phyloP scores from a whole-genome alignment of 202 grass and related monocot genomes.

The Eragrostis tef region DNA sequence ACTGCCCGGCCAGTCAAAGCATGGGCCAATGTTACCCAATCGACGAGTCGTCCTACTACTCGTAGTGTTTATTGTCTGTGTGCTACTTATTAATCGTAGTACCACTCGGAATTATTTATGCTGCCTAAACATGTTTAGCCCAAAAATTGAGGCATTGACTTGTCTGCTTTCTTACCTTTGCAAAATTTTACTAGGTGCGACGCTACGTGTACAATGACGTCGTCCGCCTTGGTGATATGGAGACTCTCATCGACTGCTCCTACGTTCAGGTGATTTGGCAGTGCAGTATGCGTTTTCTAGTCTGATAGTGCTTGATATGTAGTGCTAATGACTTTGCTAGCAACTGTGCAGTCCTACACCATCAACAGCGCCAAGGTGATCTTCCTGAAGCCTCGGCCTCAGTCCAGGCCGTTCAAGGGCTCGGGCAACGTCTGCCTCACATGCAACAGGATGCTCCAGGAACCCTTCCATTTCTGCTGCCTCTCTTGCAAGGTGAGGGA shows the following conservation, averaged over 20 bases:
- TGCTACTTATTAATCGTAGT: background rate
- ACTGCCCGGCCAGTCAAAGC: slow-evolving; percentile 50
- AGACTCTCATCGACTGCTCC: slow-evolving; percentile 98
- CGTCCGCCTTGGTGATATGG: slow-evolving; percentile 86
- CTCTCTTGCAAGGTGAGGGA: slow-evolving; percentile 88
- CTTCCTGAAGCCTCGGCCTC: slow-evolving; percentile 97
- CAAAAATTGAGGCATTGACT: background rate
- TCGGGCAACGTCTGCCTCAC: slow-evolving; percentile 87
- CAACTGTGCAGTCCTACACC: slow-evolving; percentile 68
- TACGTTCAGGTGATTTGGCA: slow-evolving; percentile 74
- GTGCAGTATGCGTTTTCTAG: background rate
- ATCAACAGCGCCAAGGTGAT: slow-evolving; percentile 99
- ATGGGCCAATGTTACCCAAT: slow-evolving; percentile 27
- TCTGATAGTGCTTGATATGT: background rate
- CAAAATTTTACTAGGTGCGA: slow-evolving; percentile 56
- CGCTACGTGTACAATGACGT: slow-evolving; percentile 99
- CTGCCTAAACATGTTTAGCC: background rate
- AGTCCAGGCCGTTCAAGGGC: slow-evolving; percentile 95
- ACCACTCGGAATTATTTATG: background rate
- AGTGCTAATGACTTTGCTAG: background rate
- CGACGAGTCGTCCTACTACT: slow-evolving; percentile 4
- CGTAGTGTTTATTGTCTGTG: background rate
- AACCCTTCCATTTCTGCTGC: slow-evolving; percentile 93
- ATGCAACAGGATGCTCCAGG: slow-evolving; percentile 91
- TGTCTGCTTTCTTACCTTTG: background rate